A percentile compares a stretch with the other conserved stretches of the same genome.
phyloP scores from a whole-genome alignment of 1,139 yeast genomes.

The Schwanniomyces etchellsii region DNA sequence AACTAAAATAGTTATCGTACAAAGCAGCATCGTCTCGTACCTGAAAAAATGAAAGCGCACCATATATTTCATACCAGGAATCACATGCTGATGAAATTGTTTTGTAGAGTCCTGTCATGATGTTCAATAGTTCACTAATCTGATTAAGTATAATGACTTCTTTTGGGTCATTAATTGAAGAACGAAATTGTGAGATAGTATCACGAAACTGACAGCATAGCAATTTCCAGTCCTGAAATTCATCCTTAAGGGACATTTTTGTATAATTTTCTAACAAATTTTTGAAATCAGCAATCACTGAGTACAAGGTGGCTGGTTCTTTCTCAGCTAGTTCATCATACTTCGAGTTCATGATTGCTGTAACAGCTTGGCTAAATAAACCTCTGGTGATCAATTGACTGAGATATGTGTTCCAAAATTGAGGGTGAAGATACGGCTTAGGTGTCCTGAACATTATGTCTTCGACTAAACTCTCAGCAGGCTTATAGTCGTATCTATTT shows the following conservation, averaged over 20 bases:
- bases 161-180: constrained; percentile 14
- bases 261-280: constrained; percentile 36
- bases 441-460: constrained; percentile 38
- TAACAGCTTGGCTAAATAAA: constrained; percentile 48
- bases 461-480: constrained; percentile 43
- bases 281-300: constrained; percentile 45
- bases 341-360: constrained; percentile 37
- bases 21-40: constrained; percentile 39
- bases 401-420: constrained; percentile 60
- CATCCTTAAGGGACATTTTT: constrained; percentile 34
- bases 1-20: constrained; percentile 27
- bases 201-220: constrained; percentile 48
- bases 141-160: constrained; percentile 29
- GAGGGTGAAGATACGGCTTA: constrained; percentile 47
- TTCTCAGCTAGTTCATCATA: constrained; percentile 29
- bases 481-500: constrained; percentile 59
- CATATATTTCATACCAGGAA: constrained; percentile 69
- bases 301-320: constrained; percentile 21
- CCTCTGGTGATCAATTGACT: constrained; percentile 61
- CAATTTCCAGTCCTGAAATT: constrained; percentile 47
- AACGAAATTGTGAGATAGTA: constrained; percentile 19
- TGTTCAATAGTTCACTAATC: constrained; percentile 36
- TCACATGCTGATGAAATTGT: constrained; percentile 44
- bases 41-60: constrained; percentile 57
- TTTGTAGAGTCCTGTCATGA: constrained; percentile 50